A percentile compares a stretch with the other conserved stretches of the same genome.
Evolutionary conservation across 805 yeast genomes (phyloP).

Genomic region (Priceomyces melissophilus): DNA sequence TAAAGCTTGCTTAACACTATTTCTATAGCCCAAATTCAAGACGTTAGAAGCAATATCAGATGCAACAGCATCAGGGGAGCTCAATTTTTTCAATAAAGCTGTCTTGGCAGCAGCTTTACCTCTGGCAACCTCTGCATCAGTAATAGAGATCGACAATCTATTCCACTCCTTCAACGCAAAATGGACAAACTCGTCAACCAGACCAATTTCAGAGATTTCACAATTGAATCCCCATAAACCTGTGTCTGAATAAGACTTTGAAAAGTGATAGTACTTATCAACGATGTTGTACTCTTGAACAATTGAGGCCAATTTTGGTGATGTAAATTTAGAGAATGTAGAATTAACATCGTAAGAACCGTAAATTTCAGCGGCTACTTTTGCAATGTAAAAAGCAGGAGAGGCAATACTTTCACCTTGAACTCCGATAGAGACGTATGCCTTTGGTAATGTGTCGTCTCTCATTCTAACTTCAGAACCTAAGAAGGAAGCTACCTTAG

Average conservation of each 20-base stretch:
- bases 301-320: constrained; percentile 67
- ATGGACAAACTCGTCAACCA: constrained; percentile 74
- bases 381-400: constrained; percentile 64
- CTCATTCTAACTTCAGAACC: constrained; percentile 87
- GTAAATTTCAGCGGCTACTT: constrained; percentile 65
- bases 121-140: constrained; percentile 74
- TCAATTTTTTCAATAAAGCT: constrained; percentile 49
- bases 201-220: constrained; percentile 54
- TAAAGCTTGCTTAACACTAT: constrained; percentile 56
- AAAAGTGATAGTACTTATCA: constrained; percentile 69
- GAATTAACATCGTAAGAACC: constrained; percentile 55
- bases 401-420: constrained; percentile 65
- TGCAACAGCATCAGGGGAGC: constrained; percentile 50
- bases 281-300: constrained; percentile 71
- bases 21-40: constrained; percentile 59
- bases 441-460: constrained; percentile 82
- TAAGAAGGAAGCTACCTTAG: constrained; percentile 60
- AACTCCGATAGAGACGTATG: constrained; percentile 73
- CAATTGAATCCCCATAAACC: constrained; percentile 85
- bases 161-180: constrained; percentile 85
- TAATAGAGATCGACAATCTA: constrained; percentile 71
- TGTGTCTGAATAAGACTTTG: constrained; percentile 67
- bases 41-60: constrained; percentile 57
- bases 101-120: constrained; percentile 72
- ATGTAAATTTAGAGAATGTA: constrained; percentile 47